Evolutionary conservation across 2,329 filamentous ascomycete genomes (phyloP).

Genomic region (Didymella lethalis): DNA sequence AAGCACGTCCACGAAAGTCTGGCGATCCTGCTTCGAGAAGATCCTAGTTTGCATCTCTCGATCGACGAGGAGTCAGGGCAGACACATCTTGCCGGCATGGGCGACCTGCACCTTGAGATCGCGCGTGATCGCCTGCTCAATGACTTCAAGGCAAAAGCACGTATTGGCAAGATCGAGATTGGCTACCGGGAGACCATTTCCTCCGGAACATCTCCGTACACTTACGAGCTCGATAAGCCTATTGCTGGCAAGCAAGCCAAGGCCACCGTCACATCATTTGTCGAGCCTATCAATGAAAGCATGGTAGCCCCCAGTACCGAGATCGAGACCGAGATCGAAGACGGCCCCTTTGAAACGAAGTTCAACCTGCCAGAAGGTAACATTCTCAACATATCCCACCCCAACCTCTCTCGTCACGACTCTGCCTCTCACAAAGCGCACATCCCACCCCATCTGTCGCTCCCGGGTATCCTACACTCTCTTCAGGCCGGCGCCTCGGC

Average conservation of each 20-base stretch:
- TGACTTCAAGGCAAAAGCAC: slow-evolving; percentile 85
- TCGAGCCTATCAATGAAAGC: slow-evolving; percentile 65
- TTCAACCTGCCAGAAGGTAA: slow-evolving; percentile 69
- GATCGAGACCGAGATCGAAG: slow-evolving; percentile 31
- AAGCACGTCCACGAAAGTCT: slow-evolving; percentile 80
- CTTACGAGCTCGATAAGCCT: slow-evolving; percentile 75
- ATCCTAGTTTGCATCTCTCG: slow-evolving; percentile 86
- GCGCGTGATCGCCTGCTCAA: slow-evolving; percentile 86
- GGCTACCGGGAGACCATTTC: slow-evolving; percentile 89
- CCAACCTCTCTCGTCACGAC: slow-evolving; percentile 55
- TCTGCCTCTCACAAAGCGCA: slow-evolving; percentile 52
- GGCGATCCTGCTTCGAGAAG: slow-evolving; percentile 82
- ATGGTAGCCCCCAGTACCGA: slow-evolving; percentile 34
- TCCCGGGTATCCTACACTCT: slow-evolving; percentile 58
- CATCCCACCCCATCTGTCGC: slow-evolving; percentile 63
- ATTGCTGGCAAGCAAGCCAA: slow-evolving; percentile 82
- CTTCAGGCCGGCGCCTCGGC: slow-evolving; percentile 83
- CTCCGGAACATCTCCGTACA: slow-evolving; percentile 63
- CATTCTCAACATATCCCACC: slow-evolving; percentile 65
- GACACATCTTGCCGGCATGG: slow-evolving; percentile 94
- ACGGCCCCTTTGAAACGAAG: slow-evolving; percentile 40
- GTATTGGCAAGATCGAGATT: slow-evolving; percentile 90
- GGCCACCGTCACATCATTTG: slow-evolving; percentile 73
- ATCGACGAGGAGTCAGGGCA: slow-evolving; percentile 90
- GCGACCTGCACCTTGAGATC: slow-evolving; percentile 93